phyloP scores from a whole-genome alignment of 192 early-diverging fungal species.

The Backusella australiensis region DNA sequence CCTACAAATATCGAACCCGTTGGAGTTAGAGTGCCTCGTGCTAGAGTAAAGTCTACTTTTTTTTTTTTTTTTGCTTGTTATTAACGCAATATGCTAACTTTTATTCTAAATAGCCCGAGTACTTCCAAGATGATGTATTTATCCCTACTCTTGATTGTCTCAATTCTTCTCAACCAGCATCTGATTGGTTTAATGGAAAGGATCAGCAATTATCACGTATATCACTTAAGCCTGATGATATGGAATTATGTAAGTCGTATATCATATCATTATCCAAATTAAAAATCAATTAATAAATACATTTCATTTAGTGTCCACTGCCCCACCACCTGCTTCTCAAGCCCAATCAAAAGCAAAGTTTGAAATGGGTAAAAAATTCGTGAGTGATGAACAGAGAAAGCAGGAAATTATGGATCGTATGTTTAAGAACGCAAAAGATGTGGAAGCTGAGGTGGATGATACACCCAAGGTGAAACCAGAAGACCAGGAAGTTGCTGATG shows the following conservation, averaged over 20 bases:
- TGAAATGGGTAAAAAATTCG: slow-evolving; percentile 28
- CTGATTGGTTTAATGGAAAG: slow-evolving; percentile 57
- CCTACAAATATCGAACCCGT: slow-evolving; percentile 67
- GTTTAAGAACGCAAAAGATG: slow-evolving; percentile 34
- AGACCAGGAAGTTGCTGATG: slow-evolving; percentile 33
- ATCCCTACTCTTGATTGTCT: slow-evolving; percentile 59
- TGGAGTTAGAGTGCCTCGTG: slow-evolving; percentile 75
- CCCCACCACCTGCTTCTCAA: slow-evolving; percentile 22
- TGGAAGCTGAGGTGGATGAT: slow-evolving; percentile 18
- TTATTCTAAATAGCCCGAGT: slow-evolving; percentile 57
- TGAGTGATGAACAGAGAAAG: slow-evolving; percentile 28
- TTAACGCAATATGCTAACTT: background rate
- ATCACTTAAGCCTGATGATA: slow-evolving; percentile 28
- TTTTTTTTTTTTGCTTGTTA: background rate
- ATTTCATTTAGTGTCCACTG: slow-evolving; percentile 19
- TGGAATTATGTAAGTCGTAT: slow-evolving; percentile 28
- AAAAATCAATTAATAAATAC: background rate
- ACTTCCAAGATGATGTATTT: slow-evolving; percentile 90
- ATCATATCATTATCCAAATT: background rate
- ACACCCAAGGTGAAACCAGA: background rate
- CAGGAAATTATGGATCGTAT: slow-evolving; percentile 35
- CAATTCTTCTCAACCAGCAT: slow-evolving; percentile 44
- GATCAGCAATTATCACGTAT: slow-evolving; percentile 9
- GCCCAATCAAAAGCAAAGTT: slow-evolving; percentile 31
- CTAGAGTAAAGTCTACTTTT: slow-evolving; percentile 37